Base-by-base conservation (phyloP, 2,329 filamentous ascomycete species). In the Proliferodiscus dingleyae region DNA sequence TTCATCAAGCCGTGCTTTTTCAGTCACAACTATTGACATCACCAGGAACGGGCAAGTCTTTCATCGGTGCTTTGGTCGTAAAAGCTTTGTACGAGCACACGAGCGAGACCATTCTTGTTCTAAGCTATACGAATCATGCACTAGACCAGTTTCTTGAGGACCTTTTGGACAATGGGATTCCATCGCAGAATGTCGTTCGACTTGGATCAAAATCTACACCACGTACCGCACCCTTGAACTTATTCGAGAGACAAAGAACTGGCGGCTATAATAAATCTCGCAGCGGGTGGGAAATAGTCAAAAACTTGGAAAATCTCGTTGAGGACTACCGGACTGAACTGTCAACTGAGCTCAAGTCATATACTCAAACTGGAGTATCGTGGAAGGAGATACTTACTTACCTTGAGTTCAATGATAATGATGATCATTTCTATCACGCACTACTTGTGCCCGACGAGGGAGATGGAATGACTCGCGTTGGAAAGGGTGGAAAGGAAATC, bases 31-130 rank as follows among this genome's bases (percentile, higher is more conserved):
- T 43, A 37, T 44, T 43, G 48, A 47, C 40, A 44, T 38, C 29
- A 36, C 16, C 37, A 81, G 81, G 83, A 0, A 89, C 84, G 0
- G 86, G 86, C 1, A 90, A 90, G 53, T 87, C 83, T 0, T 87
- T 87, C 50, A 74, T 87, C 2, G 86, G 86, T 0, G 79, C 83
- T 0, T 65, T 85, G 2, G 67, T 83, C 1, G 74, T 78, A 0
- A 80, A 81, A 42, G 62, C 70, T 0, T 58, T 89, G 0, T 64
- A 80, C 16, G 59, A 75, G 1, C 55, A 69, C 4, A 78, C 75
- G 0, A 16, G 53, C 0, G 67, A 75, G 22, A 75, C 61, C 0
- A 74, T 89, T 0, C 67, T 90, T 0, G 75, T 89, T 0, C 61
- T 85, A 2, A 80, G 77, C 21, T 88, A 80, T 46, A 88, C 83